Base-by-base conservation (phyloP, 73 alveolate genomes). In the Tetrahymena borealis region DNA sequence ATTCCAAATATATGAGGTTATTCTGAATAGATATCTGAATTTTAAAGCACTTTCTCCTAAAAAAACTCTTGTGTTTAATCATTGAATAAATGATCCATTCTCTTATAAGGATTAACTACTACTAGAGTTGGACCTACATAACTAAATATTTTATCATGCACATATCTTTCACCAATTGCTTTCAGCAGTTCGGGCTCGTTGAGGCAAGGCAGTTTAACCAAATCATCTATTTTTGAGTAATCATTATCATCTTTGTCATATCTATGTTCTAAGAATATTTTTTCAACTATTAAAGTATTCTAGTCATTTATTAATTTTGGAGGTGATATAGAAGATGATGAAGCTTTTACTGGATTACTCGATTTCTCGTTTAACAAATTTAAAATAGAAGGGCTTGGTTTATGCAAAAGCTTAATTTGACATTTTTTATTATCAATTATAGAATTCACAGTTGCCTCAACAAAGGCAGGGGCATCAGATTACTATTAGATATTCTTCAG, bases 81-180 rank as follows among this genome's bases (percentile, higher is more conserved):
- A 11, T 98, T 96, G 92, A 96, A 96, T 10, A 97, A 94, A 31
- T 98, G 97, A 38, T 96, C 98, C 94, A 98, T 91, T 35, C 96
- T 94, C 93, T 98, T 97, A 78, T 97, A 98, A 36, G 99, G 99
- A 94, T 98, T 98, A 79, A 98, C 96, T 39, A 98, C 98, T 32
- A 98, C 95, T 40, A 98, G 95, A 39, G 99, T 98, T 11, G 99
- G 99, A 41, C 99, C 99, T 33, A 98, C 99, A 94, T 97, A 97
- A 11, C 99, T 98, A 95, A 98, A 98, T 78, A 98, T 98, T 91
- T 94, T 97, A 95, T 98, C 97, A 39, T 93, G 38, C 28, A 90
- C 85, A 94, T 97, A 98, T 94, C 99, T 90, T 90, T 95, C 39
- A 15, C 78, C 78, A 32, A 93, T 33, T 32, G 90, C 91, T 37